Evolutionary conservation across 352 stramenopile genomes (phyloP).

Genomic region (Aphanomyces invadans): DNA sequence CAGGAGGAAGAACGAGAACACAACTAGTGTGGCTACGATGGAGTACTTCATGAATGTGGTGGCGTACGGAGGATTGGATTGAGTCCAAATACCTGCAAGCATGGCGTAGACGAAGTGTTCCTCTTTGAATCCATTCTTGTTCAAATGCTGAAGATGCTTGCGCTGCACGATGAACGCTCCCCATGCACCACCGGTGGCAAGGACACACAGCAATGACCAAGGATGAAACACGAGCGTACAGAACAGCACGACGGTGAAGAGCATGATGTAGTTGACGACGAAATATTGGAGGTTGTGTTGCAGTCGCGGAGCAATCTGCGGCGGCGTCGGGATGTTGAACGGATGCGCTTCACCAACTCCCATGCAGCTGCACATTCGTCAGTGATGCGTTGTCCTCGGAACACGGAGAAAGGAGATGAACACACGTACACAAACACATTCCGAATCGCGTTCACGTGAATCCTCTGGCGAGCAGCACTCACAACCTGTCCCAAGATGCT

Average conservation of each 20-base stretch:
- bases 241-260: slow-evolving; percentile 47
- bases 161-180: slow-evolving; percentile 4
- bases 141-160: slow-evolving; percentile 17
- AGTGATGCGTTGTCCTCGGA: neutral
- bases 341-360: slow-evolving; percentile 52
- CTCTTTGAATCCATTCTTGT: slow-evolving; percentile 4
- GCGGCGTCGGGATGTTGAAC: slow-evolving; percentile 47
- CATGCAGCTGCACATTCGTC: slow-evolving; percentile 32
- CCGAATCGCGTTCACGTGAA: slow-evolving; percentile 23
- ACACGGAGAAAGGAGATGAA: neutral
- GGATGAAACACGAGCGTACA: slow-evolving; percentile 37
- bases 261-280: slow-evolving; percentile 64
- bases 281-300: slow-evolving; percentile 66
- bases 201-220: slow-evolving; percentile 5
- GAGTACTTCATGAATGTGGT: neutral
- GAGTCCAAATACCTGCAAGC: neutral
- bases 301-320: slow-evolving; percentile 44
- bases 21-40: slow-evolving; percentile 1
- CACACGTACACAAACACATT: slow-evolving; percentile 11
- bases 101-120: slow-evolving; percentile 14
- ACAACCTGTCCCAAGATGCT: slow-evolving; percentile 18
- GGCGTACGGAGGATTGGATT: neutral
- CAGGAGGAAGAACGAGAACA: slow-evolving; percentile 22
- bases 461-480: slow-evolving; percentile 7
- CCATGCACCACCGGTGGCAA: slow-evolving; percentile 3